These are phyloP conservation scores for Favolaschia claudopus DNA, from an alignment of 768 basidiomycete genomes.

Conservation along the genomic window DNA sequence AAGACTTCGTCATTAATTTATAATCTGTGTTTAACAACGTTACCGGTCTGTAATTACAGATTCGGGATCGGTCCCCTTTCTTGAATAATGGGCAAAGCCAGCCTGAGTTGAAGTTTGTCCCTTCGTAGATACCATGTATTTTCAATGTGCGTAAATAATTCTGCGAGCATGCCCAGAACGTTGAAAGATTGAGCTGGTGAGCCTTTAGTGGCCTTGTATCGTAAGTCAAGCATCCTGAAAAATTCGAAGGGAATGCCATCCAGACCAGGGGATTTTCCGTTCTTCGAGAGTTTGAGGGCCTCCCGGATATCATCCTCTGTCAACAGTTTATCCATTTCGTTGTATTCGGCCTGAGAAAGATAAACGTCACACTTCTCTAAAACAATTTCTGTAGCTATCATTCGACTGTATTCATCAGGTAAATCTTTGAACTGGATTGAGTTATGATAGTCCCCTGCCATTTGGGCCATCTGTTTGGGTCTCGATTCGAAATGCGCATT, in stretches of 20 bases:
- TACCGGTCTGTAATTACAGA: neutral
- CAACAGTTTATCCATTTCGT: neutral
- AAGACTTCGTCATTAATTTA: neutral
- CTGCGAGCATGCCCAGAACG: neutral
- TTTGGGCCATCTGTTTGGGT: neutral
- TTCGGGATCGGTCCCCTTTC: neutral
- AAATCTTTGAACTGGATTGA: neutral
- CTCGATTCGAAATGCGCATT: neutral
- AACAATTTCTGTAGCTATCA: neutral
- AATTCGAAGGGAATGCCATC: constrained; percentile 25
- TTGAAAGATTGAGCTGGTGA: neutral
- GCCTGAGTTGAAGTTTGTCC: neutral
- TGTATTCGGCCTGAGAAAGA: neutral
- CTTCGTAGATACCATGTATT: neutral
- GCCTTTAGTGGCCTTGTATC: neutral
- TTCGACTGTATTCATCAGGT: neutral
- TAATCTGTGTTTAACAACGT: neutral
- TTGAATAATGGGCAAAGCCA: neutral
- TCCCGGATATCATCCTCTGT: neutral
- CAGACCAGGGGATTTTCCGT: neutral
- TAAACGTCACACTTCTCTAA: neutral
- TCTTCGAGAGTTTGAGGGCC: neutral
- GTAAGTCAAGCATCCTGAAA: constrained; percentile 4
- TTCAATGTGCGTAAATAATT: neutral
- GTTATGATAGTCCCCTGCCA: neutral